These are phyloP conservation scores for Taphrina deformans DNA, from an alignment of 1,139 yeast species.

Conservation along the genomic window DNA sequence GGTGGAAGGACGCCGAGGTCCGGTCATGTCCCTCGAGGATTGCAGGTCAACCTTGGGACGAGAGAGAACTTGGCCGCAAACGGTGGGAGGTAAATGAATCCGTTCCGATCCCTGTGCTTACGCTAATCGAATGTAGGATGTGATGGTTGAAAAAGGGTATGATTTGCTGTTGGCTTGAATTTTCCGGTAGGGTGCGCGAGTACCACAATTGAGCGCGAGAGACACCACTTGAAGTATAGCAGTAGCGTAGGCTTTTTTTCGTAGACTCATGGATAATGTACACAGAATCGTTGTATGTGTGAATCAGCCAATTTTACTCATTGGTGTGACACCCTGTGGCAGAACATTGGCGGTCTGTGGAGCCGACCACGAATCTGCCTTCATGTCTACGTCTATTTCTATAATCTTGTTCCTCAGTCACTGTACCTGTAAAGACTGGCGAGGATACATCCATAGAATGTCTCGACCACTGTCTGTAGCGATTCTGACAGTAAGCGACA, in stretches of 20 bases:
- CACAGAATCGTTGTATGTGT: no score
- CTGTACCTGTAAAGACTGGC: no score
- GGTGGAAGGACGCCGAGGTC: constrained; percentile 27
- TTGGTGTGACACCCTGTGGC: no score
- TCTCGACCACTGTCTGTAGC: constrained; percentile 3
- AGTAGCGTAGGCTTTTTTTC: background rate
- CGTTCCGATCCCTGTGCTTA: no score
- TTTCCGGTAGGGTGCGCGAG: background rate
- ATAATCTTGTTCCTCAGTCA: no score
- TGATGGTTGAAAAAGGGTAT: constrained; percentile 22
- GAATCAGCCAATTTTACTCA: no score
- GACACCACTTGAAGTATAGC: background rate
- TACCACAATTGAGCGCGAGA: no score
- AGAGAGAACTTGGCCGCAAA: constrained; percentile 21
- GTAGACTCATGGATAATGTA: no score
- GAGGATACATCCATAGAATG: no score
- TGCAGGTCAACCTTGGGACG: constrained; percentile 22
- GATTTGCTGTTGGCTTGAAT: constrained; percentile 10
- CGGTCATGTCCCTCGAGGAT: constrained; percentile 12
- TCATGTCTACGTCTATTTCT: no score
- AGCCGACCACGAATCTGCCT: no score
- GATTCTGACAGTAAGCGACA: constrained; percentile 24
- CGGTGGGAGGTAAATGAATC: constrained; percentile 28
- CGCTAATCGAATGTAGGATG: background rate
- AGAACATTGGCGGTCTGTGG: no score